Base-by-base conservation (phyloP, 176 grass and related monocot genomes). In the Zea mays region DNA sequence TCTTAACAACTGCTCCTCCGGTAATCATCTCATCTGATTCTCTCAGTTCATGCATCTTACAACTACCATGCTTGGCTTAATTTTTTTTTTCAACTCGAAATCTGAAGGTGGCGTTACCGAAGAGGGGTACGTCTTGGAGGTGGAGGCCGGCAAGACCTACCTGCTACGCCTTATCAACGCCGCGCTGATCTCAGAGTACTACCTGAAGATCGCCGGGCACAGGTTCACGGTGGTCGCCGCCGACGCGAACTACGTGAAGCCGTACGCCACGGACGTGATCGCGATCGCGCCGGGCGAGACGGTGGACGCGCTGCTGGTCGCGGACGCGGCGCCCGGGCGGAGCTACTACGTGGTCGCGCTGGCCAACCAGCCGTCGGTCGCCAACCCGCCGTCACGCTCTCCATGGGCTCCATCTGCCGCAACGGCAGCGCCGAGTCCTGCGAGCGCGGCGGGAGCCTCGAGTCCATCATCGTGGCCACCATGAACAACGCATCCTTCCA, bases 401-500 rank as follows among this genome's bases (percentile, higher is more conserved):
- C 27, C 13, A 1, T 56, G 20, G 80, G 80, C 1, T 57, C 64
- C 40, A 7, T 59, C 50, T 57, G 49, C 51, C 56, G 41, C 0
- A 1, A 42, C 40, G 40, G 5, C 3, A 41, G 56, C 20, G 14
- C 27, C 27, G 27, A 2, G 35, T 39, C 80, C 16, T 73, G 49
- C 20, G 11, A 54, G 72, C 34, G 21, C 4, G 0, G 62, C 9
- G 3, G 49, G 15, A 14, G 10, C 3, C 5, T 38, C 19, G 67
- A 75, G 4, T 49, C 17, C 6, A 48, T 67, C 40, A 0, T 78
- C 10, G 45, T 59, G 2, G 19, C 62, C 3, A 74, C 11, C 14
- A 39, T 83, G 63, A 83, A 83, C 52, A 76, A 83, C 4, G 42
- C 60, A 16, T 76, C 81, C 0, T 83, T 75, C 81, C 39, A 83